A percentile compares a stretch with the other conserved stretches of the same genome.
These are phyloP conservation scores for Termitomyces sp. DNA, from an alignment of 768 basidiomycete genomes.

Conservation along the genomic window DNA sequence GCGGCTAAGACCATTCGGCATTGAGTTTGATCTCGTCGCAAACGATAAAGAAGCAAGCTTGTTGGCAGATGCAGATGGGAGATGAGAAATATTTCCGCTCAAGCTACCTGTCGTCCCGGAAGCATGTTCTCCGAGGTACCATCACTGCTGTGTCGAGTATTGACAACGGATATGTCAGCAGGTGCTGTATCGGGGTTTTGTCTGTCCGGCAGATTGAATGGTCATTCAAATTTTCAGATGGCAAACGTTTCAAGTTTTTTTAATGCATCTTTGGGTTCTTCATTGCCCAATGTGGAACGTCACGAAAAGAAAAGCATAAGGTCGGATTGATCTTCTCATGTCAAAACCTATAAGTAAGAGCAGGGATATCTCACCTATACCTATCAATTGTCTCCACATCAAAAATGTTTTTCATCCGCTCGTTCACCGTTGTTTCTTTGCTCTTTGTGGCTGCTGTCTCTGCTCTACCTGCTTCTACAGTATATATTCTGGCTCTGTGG, in stretches of 20 bases:
- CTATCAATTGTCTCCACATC: slow-evolving; percentile 17
- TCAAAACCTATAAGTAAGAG: slow-evolving; percentile 33
- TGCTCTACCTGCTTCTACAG: slow-evolving; percentile 30
- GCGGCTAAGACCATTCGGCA: not conserved
- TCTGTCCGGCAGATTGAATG: not conserved
- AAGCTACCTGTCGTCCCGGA: slow-evolving; percentile 12
- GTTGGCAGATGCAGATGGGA: slow-evolving; percentile 6
- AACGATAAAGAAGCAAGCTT: not conserved
- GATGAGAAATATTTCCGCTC: slow-evolving; percentile 1
- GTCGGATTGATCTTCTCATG: slow-evolving; percentile 29
- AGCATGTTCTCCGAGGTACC: slow-evolving; percentile 8
- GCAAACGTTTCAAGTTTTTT: not conserved
- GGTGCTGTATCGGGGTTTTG: slow-evolving; percentile 1
- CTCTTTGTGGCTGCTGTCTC: slow-evolving; percentile 25
- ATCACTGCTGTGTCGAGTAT: not conserved
- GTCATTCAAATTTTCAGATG: not conserved
- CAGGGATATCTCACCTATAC: slow-evolving; percentile 15
- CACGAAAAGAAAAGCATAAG: slow-evolving; percentile 22
- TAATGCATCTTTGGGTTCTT: slow-evolving; percentile 13
- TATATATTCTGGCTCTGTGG: slow-evolving; percentile 2
- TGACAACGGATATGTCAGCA: slow-evolving; percentile 1
- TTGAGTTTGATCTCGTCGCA: not conserved
- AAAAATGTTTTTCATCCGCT: slow-evolving; percentile 28
- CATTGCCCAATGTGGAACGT: slow-evolving; percentile 23
- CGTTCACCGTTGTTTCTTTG: slow-evolving; percentile 27